Evolutionary conservation across 139 green algal genomes (phyloP).

Genomic region (Axilococcus clingmanii): DNA sequence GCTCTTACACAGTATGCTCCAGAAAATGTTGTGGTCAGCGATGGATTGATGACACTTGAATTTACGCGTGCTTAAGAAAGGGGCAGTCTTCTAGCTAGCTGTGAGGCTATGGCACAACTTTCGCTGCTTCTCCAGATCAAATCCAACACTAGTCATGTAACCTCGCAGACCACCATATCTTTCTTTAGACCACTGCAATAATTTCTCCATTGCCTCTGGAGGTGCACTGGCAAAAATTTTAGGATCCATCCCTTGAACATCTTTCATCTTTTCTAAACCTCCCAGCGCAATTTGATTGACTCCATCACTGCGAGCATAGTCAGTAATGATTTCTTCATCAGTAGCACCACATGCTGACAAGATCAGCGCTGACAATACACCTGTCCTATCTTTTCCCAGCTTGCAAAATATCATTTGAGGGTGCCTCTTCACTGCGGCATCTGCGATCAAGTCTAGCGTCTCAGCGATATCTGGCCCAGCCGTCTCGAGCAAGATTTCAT

Average conservation of each 20-base stretch:
- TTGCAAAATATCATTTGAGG: constrained; percentile 64
- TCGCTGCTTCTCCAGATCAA: constrained; percentile 8
- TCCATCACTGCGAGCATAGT: constrained; percentile 31
- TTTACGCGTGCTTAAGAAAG: not conserved
- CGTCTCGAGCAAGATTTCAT: constrained; percentile 26
- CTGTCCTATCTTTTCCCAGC: constrained; percentile 62
- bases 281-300: constrained; percentile 28
- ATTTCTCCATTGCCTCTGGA: constrained; percentile 11
- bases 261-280: constrained; percentile 24
- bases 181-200: constrained; percentile 10
- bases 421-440: constrained; percentile 14
- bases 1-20: not conserved
- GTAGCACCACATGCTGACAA: constrained; percentile 38
- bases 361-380: constrained; percentile 49
- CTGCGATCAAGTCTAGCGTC: constrained; percentile 20
- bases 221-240: constrained; percentile 19
- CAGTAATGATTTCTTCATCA: constrained; percentile 39
- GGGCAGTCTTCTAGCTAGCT: not conserved
- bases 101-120: constrained; percentile 1
- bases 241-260: constrained; percentile 18
- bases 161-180: constrained; percentile 17
- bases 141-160: constrained; percentile 23
- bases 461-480: not conserved
- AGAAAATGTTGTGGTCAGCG: not conserved
- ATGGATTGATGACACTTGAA: not conserved